These are phyloP conservation scores for Gossypium thurberi DNA, from an alignment of 345 rosid species.

Conservation along the genomic window DNA sequence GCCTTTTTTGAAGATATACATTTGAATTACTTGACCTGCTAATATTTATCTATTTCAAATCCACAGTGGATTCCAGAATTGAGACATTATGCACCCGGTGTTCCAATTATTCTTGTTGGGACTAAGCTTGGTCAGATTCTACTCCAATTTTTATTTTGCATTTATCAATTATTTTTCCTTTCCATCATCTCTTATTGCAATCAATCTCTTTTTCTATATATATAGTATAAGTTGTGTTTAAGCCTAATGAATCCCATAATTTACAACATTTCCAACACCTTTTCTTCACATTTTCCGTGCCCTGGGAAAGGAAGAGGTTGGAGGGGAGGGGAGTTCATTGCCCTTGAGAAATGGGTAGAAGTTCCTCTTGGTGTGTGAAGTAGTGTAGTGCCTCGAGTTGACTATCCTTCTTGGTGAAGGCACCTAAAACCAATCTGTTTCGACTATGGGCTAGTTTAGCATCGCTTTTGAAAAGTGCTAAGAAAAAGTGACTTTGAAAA, in stretches of 20 bases:
- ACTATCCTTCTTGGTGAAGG: not conserved
- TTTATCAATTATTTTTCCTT: constrained; percentile 5
- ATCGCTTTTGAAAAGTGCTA: too few species aligned
- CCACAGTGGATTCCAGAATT: constrained; percentile 87
- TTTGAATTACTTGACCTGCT: constrained; percentile 9
- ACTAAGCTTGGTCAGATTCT: constrained; percentile 63
- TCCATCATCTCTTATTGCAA: not conserved
- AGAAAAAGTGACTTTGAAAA: too few species aligned
- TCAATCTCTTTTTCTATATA: not conserved
- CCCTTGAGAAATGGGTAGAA: not conserved
- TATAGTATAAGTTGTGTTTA: not conserved
- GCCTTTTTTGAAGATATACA: not conserved
- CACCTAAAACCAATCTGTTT: not conserved
- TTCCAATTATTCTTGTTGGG: constrained; percentile 78
- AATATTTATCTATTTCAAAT: constrained; percentile 22
- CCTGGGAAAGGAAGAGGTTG: not conserved
- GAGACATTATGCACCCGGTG: constrained; percentile 84
- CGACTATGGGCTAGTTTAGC: not conserved
- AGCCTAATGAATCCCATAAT: not conserved
- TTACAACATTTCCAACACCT: not conserved
- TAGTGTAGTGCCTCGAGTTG: not conserved
- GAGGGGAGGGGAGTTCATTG: not conserved
- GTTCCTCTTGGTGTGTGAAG: not conserved
- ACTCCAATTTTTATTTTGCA: constrained; percentile 4
- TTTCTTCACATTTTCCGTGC: not conserved